phyloP scores from a whole-genome alignment of 495 filamentous ascomycete genomes.

The Aspergillus nidulans region DNA sequence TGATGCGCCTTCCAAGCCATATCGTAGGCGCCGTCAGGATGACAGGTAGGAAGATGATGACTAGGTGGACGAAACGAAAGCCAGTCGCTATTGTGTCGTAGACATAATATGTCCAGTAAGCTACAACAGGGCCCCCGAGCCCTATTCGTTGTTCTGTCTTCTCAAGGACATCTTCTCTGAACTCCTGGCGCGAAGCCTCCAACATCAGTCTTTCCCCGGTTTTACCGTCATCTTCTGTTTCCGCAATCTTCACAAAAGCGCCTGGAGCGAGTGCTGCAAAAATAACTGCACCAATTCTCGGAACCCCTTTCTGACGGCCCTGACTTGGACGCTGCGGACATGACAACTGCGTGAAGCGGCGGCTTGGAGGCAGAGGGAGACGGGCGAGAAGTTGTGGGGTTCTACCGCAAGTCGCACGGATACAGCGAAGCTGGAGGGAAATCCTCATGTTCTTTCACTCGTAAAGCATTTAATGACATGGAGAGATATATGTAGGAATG shows the following conservation, averaged over 20 bases:
- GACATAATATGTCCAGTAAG: constrained; percentile 67
- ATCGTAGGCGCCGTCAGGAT: constrained; percentile 73
- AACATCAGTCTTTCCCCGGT: constrained; percentile 84
- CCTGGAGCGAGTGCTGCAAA: constrained; percentile 54
- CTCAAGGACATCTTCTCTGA: constrained; percentile 60
- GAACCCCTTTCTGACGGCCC: constrained; percentile 25
- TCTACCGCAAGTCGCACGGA: constrained; percentile 43
- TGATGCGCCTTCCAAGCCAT: constrained; percentile 64
- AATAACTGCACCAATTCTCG: constrained; percentile 35
- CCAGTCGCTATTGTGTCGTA: constrained; percentile 88
- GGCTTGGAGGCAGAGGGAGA: not conserved
- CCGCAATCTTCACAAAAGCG: constrained; percentile 70
- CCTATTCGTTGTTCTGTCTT: constrained; percentile 53
- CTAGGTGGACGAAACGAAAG: constrained; percentile 75
- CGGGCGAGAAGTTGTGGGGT: constrained; percentile 20
- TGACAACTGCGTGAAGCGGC: constrained; percentile 17
- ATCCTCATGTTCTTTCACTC: constrained; percentile 51
- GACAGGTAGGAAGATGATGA: constrained; percentile 87
- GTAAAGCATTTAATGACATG: constrained; percentile 10
- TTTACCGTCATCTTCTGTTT: constrained; percentile 57
- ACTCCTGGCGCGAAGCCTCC: constrained; percentile 69
- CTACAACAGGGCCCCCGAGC: constrained; percentile 48
- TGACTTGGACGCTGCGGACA: constrained; percentile 24
- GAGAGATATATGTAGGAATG: not conserved
- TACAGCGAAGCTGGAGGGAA: constrained; percentile 49